Base-by-base conservation (phyloP, 176 grass and related monocot genomes). In the Triticum dicoccoides region DNA sequence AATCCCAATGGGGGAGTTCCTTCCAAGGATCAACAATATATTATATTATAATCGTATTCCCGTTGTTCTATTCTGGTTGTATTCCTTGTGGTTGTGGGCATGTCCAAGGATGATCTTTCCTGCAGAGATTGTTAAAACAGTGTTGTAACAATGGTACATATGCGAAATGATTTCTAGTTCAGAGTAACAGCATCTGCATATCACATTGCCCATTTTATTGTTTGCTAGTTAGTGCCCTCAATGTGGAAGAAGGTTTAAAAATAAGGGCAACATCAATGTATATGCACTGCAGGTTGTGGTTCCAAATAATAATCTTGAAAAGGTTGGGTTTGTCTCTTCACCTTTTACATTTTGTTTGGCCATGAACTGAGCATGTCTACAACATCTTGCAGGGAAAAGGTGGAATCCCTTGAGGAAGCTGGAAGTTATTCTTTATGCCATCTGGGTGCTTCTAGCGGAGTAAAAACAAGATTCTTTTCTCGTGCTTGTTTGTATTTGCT, bases 1-100 rank as follows among this genome's bases (percentile, higher is more conserved):
- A 38, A 38, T 38, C 38, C 38, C 38, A 44, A 44, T 44, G 9
- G 42, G 0, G 42, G 42, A 44, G 42, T 44, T 44, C 42, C 42
- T 42, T 42, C 39, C 39, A 44, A 44, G 42, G 42, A 44, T 44
- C 42, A 11, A 44, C 3, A 44, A 44, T 29, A 29, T 29, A 29
- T 44, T 44, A 13, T 47, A 13, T n/a, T 47, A 47, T 4, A 45
- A 11, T 45, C 42, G 3, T 45, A 45, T 3, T 47, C n/a, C 27
- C 6, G 64, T 82, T 34, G 80, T 85, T 90, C 8, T 42, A 42
- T 10, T 10, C 38, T 1, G 95, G 93, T 25, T 98, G 89, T 86
- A 90, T 95, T 83, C 96, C 93, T 25, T 45, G 95, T 73, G 96
- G 96, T 25, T 45, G 95, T 73, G 96, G 96, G 21, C 93, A 98